phyloP scores from a whole-genome alignment of 148 eudicot species.

The Oxyria digyna region DNA sequence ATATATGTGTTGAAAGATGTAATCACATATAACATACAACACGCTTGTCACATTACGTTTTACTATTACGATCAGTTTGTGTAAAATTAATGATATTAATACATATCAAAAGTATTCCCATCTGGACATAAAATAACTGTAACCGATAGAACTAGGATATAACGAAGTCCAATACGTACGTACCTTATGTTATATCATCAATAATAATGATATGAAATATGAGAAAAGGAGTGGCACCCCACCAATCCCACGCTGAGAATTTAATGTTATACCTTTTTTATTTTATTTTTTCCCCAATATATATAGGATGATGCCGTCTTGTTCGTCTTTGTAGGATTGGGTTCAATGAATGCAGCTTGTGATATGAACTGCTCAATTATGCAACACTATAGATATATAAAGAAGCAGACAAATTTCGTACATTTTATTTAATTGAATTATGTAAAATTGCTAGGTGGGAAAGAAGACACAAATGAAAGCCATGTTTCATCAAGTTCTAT shows the following conservation, averaged over 20 bases:
- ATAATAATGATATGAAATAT: neutral
- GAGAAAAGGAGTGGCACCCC: neutral
- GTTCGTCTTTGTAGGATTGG: neutral
- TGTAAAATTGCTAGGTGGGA: neutral
- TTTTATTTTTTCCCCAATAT: neutral
- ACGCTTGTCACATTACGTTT: too few species aligned
- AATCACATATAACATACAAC: too few species aligned
- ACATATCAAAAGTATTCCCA: too few species aligned
- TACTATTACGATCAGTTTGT: too few species aligned
- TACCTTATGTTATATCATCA: too few species aligned
- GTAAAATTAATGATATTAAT: too few species aligned
- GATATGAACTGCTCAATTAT: neutral
- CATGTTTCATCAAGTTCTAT: neutral
- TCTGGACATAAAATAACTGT: too few species aligned
- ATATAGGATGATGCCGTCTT: constrained; percentile 2
- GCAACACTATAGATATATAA: neutral
- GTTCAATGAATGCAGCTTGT: neutral
- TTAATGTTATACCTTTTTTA: neutral
- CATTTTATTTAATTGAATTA: neutral
- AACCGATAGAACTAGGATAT: too few species aligned
- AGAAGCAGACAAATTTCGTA: neutral
- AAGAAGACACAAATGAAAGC: neutral
- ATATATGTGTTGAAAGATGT: too few species aligned
- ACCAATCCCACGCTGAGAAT: neutral
- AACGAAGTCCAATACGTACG: too few species aligned